These are phyloP conservation scores for Venturia carpophila DNA, from an alignment of 2,329 filamentous ascomycete genomes.

Conservation along the genomic window DNA sequence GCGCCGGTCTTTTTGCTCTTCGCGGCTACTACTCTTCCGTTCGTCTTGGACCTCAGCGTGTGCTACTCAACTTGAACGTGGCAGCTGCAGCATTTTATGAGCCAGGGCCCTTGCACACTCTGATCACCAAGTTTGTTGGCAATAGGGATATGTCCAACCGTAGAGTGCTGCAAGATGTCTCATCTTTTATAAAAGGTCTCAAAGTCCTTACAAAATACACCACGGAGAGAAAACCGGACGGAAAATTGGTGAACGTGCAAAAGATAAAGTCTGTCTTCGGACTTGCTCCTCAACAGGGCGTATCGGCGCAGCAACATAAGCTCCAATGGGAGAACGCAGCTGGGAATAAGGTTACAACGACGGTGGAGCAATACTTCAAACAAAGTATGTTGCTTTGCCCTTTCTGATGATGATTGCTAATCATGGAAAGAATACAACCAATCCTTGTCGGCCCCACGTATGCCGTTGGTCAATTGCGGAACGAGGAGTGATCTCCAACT, in stretches of 20 bases:
- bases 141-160: background rate
- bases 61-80: constrained; percentile 57
- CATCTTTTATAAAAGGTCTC: constrained; percentile 12
- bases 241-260: background rate
- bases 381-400: constrained; percentile 6
- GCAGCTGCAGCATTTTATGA: constrained; percentile 53
- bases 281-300: constrained; percentile 8
- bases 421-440: constrained; percentile 5
- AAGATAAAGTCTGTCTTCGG: background rate
- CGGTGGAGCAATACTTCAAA: constrained; percentile 16
- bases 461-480: constrained; percentile 52
- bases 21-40: constrained; percentile 57
- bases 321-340: constrained; percentile 2
- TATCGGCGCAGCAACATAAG: background rate
- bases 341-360: constrained; percentile 3
- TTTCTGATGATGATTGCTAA: constrained; percentile 3
- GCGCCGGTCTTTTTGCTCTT: constrained; percentile 47
- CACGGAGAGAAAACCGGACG: constrained; percentile 1
- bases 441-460: background rate
- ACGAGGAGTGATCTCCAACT: constrained; percentile 50
- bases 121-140: constrained; percentile 22
- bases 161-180: background rate
- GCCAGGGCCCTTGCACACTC: constrained; percentile 33
- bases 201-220: constrained; percentile 15
- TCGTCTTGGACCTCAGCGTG: constrained; percentile 48